Evolutionary conservation across 305 asterid genomes (phyloP), one percentile per base, ranked within the genome.

Genomic region (Fraxinus sp.): DNA sequence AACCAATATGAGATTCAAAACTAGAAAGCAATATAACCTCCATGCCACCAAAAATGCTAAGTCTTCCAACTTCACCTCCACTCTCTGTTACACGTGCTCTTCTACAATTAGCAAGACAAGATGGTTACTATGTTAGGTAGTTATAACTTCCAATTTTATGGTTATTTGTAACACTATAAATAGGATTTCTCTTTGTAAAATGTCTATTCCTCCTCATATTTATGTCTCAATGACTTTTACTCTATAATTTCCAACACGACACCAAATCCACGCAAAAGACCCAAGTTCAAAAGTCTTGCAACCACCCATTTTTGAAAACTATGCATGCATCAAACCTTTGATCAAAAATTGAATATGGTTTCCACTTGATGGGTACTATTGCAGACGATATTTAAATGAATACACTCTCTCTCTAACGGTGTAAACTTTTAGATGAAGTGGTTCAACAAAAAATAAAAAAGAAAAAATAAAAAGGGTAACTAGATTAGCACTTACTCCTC

Each of bases 31-130:
- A 82, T 78, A 86, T 80, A 84, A 94, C 99, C 97, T 90, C 93
- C 20, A 91, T 66, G 72, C 98, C 98, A 41, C 91, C 95, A 68
- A 80, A 92, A 5, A 93, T 86, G 88, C 90, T 92, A 74, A 95
- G 95, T 83, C 96, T 86, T 81, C 97, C 94, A 37, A 95, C 98
- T 90, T 92, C 97, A 1, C 97, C 99, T 41, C 99, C 98, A 83
- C 99, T 94, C 9, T 95, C 91, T 0, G 89, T 90, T 41, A 95
- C 98, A 8, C 99, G 96, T 68, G 92, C 92, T 84, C 97, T 86
- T 83, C 98, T 95, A 90, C 83, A 84, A 84, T 78, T 39, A 79
- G 36, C 76, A 70, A 85, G 16, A 82, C 24, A 55, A 28, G 46
- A 76, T 44, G 41, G 26, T 59, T n/a, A 36, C n/a, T 74, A 13